These are phyloP conservation scores for Hyphopichia pseudoburtonii DNA, from an alignment of 1,139 yeast genomes.

Conservation along the genomic window DNA sequence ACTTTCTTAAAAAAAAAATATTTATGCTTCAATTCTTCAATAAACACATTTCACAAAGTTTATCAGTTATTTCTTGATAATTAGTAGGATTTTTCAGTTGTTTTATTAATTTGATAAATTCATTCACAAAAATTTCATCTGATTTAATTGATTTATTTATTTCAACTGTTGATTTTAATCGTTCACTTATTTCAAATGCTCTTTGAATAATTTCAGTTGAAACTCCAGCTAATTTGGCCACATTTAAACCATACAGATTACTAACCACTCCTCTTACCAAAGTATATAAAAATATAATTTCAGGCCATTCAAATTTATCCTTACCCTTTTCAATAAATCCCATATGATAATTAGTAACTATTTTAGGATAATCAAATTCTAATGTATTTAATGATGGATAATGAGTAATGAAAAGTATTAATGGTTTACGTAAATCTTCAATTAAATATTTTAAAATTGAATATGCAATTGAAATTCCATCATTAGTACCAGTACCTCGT, in stretches of 20 bases:
- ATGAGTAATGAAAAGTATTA: conserved; percentile 82
- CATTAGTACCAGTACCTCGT: conserved; percentile 83
- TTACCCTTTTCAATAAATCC: conserved; percentile 55
- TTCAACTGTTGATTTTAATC: conserved; percentile 34
- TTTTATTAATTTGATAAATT: conserved; percentile 6
- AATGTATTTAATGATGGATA: conserved; percentile 70
- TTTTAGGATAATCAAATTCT: conserved; percentile 35
- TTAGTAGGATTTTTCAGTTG: not conserved
- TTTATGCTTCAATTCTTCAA: not conserved
- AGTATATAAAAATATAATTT: conserved; percentile 60
- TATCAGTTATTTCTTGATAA: not conserved
- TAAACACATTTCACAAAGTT: not conserved
- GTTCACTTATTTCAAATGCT: conserved; percentile 50
- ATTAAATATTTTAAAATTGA: conserved; percentile 69
- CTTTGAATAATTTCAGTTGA: conserved; percentile 47
- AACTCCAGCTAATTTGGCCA: conserved; percentile 69
- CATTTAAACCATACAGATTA: conserved; percentile 76
- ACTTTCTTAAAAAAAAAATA: not conserved
- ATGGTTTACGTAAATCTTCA: conserved; percentile 43
- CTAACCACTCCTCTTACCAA: conserved; percentile 58
- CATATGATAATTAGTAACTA: conserved; percentile 70
- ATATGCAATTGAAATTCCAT: conserved; percentile 86
- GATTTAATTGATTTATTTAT: too few relatives aligned
- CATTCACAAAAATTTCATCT: conserved; percentile 1
- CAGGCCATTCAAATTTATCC: conserved; percentile 34